A percentile compares a stretch with the other conserved stretches of the same genome.
Evolutionary conservation across 768 basidiomycete genomes (phyloP).

Genomic region (Amanita subjunquillea): DNA sequence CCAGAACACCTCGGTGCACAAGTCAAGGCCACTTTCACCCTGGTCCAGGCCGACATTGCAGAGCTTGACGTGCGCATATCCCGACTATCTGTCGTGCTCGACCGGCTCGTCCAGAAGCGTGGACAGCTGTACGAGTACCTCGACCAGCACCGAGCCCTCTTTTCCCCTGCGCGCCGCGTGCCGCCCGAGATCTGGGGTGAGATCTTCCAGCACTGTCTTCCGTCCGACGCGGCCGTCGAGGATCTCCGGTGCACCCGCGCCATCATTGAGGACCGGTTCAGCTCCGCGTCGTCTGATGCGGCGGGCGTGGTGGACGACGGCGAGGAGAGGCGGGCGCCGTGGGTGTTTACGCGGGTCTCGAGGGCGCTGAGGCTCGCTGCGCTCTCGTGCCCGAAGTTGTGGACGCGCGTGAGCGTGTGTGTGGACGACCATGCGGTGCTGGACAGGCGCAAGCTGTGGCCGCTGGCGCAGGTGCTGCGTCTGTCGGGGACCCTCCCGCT

Average conservation of each 20-base stretch:
- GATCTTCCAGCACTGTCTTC: slow-evolving; percentile 3
- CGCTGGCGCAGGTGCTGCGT: not conserved
- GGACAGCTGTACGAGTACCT: not conserved
- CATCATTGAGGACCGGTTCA: not conserved
- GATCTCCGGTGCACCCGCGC: not conserved
- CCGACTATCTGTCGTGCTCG: not conserved
- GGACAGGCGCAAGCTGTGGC: slow-evolving; percentile 3
- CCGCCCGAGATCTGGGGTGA: slow-evolving; percentile 3
- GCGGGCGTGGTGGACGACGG: not conserved
- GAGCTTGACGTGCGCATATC: not conserved
- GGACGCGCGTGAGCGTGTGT: slow-evolving; percentile 3
- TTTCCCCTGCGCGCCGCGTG: not conserved
- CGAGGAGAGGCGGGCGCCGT: not conserved
- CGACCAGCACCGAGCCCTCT: not conserved
- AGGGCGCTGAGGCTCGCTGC: not conserved
- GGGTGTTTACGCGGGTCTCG: slow-evolving; percentile 6
- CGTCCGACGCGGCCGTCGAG: not conserved
- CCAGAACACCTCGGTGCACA: not conserved
- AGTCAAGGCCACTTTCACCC: not conserved
- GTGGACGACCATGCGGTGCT: slow-evolving; percentile 4
- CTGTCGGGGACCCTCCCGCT: not conserved
- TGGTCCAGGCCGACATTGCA: not conserved
- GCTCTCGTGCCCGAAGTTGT: slow-evolving; percentile 1
- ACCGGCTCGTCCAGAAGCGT: not conserved
- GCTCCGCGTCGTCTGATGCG: not conserved